Conservation (phyloP, 805 yeast genomes). For the Limtongia smithiae region DNA sequence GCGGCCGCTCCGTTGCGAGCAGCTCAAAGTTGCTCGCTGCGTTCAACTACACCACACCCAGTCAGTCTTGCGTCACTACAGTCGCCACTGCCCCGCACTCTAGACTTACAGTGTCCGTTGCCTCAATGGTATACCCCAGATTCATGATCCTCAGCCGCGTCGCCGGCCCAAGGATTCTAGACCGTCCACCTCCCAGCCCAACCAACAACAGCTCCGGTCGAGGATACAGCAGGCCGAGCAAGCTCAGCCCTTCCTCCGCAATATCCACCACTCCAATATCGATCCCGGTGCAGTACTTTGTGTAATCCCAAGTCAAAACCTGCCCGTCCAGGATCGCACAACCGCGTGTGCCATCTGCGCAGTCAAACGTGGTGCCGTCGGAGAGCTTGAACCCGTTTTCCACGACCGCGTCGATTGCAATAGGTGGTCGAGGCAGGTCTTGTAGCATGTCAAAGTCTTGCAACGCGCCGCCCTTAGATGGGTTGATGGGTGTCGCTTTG, state of each 20-base stretch:
- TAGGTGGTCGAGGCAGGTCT: conserved; percentile 26
- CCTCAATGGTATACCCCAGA: conserved; percentile 68
- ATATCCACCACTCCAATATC: conserved; percentile 56
- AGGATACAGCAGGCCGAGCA: conserved; percentile 60
- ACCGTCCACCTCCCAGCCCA: conserved; percentile 59
- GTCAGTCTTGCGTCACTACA: background rate
- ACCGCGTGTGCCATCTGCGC: conserved; percentile 45
- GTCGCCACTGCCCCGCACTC: background rate
- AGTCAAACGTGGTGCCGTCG: conserved; percentile 14
- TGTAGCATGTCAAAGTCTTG: conserved; percentile 29
- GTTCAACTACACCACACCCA: conserved; percentile 34
- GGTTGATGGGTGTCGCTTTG: conserved; percentile 19
- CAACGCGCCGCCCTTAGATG: conserved; percentile 27
- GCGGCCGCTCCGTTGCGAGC: conserved; percentile 74
- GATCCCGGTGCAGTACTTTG: conserved; percentile 41
- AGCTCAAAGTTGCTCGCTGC: conserved; percentile 71
- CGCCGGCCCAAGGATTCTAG: conserved; percentile 58
- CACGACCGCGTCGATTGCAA: conserved; percentile 23
- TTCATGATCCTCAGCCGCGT: conserved; percentile 49
- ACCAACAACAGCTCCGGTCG: conserved; percentile 71
- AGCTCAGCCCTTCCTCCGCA: conserved; percentile 43
- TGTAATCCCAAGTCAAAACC: conserved; percentile 56
- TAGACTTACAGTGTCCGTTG: conserved; percentile 52
- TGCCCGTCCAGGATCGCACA: conserved; percentile 44
- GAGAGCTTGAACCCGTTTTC: conserved; percentile 22